A percentile compares a stretch with the other conserved stretches of the same genome.
These are phyloP conservation scores for Leptodontidium sp. DNA, from an alignment of 2,329 filamentous ascomycete genomes.

Conservation along the genomic window DNA sequence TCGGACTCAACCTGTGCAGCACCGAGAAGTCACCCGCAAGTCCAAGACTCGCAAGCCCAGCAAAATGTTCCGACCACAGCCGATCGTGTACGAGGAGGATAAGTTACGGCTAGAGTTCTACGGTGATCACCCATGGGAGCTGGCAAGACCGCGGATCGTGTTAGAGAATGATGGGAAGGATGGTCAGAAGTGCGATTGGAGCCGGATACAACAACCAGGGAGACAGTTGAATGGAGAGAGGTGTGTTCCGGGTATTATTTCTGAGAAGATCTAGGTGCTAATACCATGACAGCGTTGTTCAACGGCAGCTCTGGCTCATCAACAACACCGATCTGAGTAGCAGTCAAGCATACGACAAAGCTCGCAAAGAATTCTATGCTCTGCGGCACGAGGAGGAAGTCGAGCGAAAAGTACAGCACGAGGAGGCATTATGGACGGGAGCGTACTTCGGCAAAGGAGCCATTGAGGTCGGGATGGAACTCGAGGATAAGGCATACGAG, in stretches of 20 bases:
- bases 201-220: slow-evolving; percentile 74
- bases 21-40: slow-evolving; percentile 46
- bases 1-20: slow-evolving; percentile 59
- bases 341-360: slow-evolving; percentile 81
- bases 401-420: slow-evolving; percentile 80
- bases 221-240: slow-evolving; percentile 85
- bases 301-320: slow-evolving; percentile 89
- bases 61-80: slow-evolving; percentile 81
- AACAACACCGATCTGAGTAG: slow-evolving; percentile 66
- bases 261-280: slow-evolving; percentile 22
- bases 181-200: slow-evolving; percentile 80
- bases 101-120: slow-evolving; percentile 82
- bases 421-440: slow-evolving; percentile 86
- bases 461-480: slow-evolving; percentile 78
- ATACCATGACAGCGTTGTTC: slow-evolving; percentile 74
- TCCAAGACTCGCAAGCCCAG: slow-evolving; percentile 67
- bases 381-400: slow-evolving; percentile 85
- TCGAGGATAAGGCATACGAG: slow-evolving; percentile 84
- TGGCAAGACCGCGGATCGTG: slow-evolving; percentile 86
- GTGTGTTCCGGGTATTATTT: slow-evolving; percentile 54
- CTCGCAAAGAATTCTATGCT: slow-evolving; percentile 89
- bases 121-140: slow-evolving; percentile 95
- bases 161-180: slow-evolving; percentile 89
- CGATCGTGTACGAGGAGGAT: slow-evolving; percentile 85
- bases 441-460: slow-evolving; percentile 86